These are phyloP conservation scores for Arthrinium puccinioides DNA, from an alignment of 2,329 filamentous ascomycete genomes.

Conservation along the genomic window DNA sequence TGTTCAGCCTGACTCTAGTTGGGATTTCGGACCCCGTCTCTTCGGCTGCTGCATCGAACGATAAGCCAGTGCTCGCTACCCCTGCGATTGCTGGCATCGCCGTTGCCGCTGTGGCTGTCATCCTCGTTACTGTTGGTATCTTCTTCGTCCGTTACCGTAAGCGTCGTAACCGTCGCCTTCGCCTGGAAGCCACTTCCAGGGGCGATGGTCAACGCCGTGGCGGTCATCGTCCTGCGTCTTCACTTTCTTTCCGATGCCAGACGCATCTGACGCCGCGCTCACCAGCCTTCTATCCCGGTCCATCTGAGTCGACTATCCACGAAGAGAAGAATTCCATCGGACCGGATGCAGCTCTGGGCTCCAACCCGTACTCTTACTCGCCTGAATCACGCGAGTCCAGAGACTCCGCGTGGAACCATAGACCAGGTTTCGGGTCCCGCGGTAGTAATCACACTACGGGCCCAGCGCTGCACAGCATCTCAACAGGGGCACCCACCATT, in stretches of 20 bases:
- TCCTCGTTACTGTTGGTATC: constrained; percentile 30
- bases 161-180: constrained; percentile 28
- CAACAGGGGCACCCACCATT: constrained; percentile 15
- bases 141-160: constrained; percentile 39
- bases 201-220: constrained; percentile 14
- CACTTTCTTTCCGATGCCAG: constrained; percentile 45
- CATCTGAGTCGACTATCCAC: constrained; percentile 13
- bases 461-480: constrained; percentile 16
- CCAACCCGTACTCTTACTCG: constrained; percentile 11
- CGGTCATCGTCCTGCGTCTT: constrained; percentile 31
- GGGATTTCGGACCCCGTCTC: constrained; percentile 25
- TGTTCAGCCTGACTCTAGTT: constrained; percentile 31
- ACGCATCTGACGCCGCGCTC: constrained; percentile 33
- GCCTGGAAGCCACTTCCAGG: constrained; percentile 14
- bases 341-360: constrained; percentile 8
- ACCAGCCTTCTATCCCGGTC: constrained; percentile 25
- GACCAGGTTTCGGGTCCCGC: constrained; percentile 5
- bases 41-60: constrained; percentile 5
- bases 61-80: constrained; percentile 21
- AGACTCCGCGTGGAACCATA: constrained; percentile 4
- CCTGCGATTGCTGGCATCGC: constrained; percentile 37
- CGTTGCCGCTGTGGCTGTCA: constrained; percentile 28
- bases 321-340: constrained; percentile 17
- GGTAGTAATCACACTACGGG: constrained; percentile 3
- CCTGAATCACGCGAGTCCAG: constrained; percentile 8